A percentile compares a stretch with the other conserved stretches of the same genome.
Conservation (phyloP, 768 basidiomycete species). For the Podaxis pistillaris region DNA sequence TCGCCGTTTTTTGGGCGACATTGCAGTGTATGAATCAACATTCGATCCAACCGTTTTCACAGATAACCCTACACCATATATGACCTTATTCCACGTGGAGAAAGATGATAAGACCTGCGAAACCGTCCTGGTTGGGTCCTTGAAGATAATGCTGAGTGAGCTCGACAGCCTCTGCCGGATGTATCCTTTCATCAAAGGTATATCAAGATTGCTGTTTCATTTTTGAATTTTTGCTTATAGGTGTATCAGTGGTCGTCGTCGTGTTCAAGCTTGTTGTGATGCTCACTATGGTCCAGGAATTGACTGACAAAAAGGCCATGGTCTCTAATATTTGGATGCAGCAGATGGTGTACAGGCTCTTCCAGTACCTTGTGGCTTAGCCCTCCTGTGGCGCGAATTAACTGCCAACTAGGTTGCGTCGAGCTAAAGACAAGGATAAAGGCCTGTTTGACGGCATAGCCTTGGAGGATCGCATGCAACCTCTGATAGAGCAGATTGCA, state of each 20-base stretch:
- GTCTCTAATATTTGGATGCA: slow-evolving; percentile 48
- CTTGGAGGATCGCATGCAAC: too few relatives aligned
- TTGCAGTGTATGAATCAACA: too few relatives aligned
- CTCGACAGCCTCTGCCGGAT: neutral
- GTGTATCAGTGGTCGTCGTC: slow-evolving; percentile 40
- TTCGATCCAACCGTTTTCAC: too few relatives aligned
- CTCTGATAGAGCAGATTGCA: too few relatives aligned
- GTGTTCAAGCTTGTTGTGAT: slow-evolving; percentile 50
- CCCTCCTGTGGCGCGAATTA: neutral
- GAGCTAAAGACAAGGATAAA: too few relatives aligned
- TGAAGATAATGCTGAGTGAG: neutral
- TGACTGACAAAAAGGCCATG: slow-evolving; percentile 48
- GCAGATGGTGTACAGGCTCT: slow-evolving; percentile 44
- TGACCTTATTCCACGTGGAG: neutral
- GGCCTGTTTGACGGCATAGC: too few relatives aligned
- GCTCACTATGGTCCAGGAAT: slow-evolving; percentile 44
- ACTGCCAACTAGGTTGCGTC: too few relatives aligned
- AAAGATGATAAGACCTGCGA: neutral
- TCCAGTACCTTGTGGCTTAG: neutral
- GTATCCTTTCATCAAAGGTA: neutral
- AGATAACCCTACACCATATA: too few relatives aligned
- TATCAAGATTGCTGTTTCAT: neutral
- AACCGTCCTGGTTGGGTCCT: neutral
- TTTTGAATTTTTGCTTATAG: slow-evolving; percentile 27
- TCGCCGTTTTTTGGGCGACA: too few relatives aligned